phyloP scores from a whole-genome alignment of 805 yeast species.

The Middelhovenomyces tepae region DNA sequence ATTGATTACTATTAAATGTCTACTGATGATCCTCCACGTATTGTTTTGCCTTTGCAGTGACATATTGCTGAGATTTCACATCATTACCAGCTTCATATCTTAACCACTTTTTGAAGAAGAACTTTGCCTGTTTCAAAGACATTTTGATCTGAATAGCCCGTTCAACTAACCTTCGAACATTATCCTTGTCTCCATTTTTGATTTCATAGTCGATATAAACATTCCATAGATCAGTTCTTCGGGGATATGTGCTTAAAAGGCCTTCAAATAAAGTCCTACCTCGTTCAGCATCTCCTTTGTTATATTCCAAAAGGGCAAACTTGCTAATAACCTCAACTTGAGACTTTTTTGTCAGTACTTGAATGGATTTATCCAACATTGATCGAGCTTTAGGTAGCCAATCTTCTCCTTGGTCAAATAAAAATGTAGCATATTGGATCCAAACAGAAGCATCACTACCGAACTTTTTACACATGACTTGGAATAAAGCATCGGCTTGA shows the following conservation, averaged over 20 bases:
- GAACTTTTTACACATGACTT: constrained; percentile 66
- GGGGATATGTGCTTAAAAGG: constrained; percentile 77
- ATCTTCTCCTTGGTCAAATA: too few relatives aligned
- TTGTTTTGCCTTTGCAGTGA: too few relatives aligned
- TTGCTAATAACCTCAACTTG: constrained; percentile 67
- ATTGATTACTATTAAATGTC: too few relatives aligned
- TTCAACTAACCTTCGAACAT: constrained; percentile 73
- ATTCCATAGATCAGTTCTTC: constrained; percentile 90
- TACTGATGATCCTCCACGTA: too few relatives aligned
- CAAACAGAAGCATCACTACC: constrained; percentile 58
- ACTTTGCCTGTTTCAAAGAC: constrained; percentile 83
- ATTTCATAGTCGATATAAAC: constrained; percentile 92
- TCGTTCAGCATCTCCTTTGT: constrained; percentile 84
- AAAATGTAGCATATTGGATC: constrained; percentile 72
- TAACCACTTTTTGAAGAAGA: constrained; percentile 91
- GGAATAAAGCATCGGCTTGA: constrained; percentile 62
- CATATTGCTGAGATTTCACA: too few relatives aligned
- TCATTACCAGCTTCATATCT: constrained; percentile 70
- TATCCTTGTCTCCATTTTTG: constrained; percentile 52
- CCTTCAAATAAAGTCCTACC: constrained; percentile 95
- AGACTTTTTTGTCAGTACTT: constrained; percentile 51
- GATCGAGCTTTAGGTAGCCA: constrained; percentile 60
- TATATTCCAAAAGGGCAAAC: constrained; percentile 82
- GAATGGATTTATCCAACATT: constrained; percentile 66
- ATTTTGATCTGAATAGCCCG: constrained; percentile 63